These are phyloP conservation scores for Mediolabrus comicus DNA, from an alignment of 108 stramenopile genomes.

Conservation along the genomic window DNA sequence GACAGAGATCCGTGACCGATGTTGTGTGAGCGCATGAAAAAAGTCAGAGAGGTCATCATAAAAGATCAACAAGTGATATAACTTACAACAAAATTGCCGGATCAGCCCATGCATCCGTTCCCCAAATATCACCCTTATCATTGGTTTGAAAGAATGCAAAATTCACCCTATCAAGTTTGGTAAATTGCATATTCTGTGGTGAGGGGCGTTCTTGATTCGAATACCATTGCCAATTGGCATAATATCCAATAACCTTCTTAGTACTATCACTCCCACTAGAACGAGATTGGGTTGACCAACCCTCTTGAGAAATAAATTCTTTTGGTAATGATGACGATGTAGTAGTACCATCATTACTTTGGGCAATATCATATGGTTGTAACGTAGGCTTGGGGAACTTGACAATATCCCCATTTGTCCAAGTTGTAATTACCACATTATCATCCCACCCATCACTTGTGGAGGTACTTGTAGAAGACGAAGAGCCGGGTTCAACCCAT, in stretches of 20 bases:
- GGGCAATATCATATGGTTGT: not conserved
- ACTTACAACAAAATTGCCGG: slow-evolving; percentile 26
- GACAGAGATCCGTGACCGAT: not conserved
- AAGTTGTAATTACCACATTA: not conserved
- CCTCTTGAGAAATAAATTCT: slow-evolving; percentile 28
- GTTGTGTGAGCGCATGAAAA: not conserved
- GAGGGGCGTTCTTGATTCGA: slow-evolving; percentile 14
- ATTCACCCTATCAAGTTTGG: slow-evolving; percentile 24
- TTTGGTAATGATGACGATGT: slow-evolving; percentile 15
- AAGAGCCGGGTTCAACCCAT: slow-evolving; percentile 9
- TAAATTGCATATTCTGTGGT: slow-evolving; percentile 36
- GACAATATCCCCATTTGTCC: not conserved
- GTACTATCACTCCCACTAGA: not conserved
- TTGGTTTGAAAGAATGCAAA: slow-evolving; percentile 45
- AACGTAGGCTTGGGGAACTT: not conserved
- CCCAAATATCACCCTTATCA: slow-evolving; percentile 33
- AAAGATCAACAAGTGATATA: not conserved
- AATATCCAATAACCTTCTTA: slow-evolving; percentile 35
- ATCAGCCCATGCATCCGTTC: slow-evolving; percentile 43
- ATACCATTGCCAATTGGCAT: slow-evolving; percentile 37
- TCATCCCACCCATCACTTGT: not conserved
- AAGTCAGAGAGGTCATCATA: not conserved
- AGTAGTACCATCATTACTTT: too few species aligned
- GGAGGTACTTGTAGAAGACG: not conserved
- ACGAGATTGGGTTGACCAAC: slow-evolving; percentile 22